Evolutionary conservation across 129 eudicot genomes (phyloP).

Genomic region (Helianthus tuberosus): DNA sequence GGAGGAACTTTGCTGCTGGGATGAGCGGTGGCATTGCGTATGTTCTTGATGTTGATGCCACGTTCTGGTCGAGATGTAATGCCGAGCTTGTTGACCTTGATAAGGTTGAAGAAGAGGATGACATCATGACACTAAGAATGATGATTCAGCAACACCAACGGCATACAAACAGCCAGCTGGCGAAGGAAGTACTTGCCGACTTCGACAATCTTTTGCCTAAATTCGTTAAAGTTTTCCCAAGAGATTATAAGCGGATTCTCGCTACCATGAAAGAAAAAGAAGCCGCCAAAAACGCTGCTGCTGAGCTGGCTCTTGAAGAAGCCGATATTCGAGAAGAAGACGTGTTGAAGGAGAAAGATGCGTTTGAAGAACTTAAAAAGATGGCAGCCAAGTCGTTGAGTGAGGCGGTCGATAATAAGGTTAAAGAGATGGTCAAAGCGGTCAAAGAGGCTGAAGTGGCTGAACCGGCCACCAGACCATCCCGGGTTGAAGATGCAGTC

Average conservation of each 20-base stretch:
- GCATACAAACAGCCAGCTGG: slow-evolving; percentile 85
- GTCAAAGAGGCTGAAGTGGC: slow-evolving; percentile 43
- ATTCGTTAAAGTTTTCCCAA: slow-evolving; percentile 89
- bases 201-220: slow-evolving; percentile 77
- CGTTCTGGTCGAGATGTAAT: slow-evolving; percentile 76
- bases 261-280: slow-evolving; percentile 62
- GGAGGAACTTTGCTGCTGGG: slow-evolving; percentile 98
- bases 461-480: slow-evolving; percentile 56
- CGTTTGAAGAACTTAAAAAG: slow-evolving; percentile 92
- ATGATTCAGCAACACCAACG: slow-evolving; percentile 98
- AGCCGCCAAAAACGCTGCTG: slow-evolving; percentile 51
- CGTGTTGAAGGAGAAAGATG: slow-evolving; percentile 77
- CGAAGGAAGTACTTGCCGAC: slow-evolving; percentile 77
- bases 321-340: slow-evolving; percentile 72
- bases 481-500: slow-evolving; percentile 70
- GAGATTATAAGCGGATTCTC: slow-evolving; percentile 84
- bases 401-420: slow-evolving; percentile 38
- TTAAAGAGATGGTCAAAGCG: slow-evolving; percentile 29
- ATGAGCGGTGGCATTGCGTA: slow-evolving; percentile 99
- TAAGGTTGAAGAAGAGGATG: slow-evolving; percentile 89
- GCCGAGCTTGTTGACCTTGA: slow-evolving; percentile 94
- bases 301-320: slow-evolving; percentile 62
- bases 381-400: slow-evolving; percentile 54
- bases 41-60: slow-evolving; percentile 80
- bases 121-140: slow-evolving; percentile 80